Conservation (phyloP, 495 filamentous ascomycete species). For the Aspergillus kassunensis region DNA sequence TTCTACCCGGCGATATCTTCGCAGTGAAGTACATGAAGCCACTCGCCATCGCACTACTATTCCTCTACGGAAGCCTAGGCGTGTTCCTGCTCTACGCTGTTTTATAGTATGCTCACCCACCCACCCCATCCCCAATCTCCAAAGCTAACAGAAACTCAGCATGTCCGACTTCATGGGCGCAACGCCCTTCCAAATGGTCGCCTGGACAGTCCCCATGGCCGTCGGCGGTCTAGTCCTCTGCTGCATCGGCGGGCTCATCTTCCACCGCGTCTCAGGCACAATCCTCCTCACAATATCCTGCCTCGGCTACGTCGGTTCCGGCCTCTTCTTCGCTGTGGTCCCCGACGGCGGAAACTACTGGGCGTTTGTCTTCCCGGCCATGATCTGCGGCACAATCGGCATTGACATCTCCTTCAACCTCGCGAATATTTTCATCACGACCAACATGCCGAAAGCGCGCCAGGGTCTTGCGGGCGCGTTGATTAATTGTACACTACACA, state of each 20-base stretch:
- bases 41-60: slow-evolving; percentile 39
- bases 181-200: slow-evolving; percentile 65
- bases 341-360: slow-evolving; percentile 60
- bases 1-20: slow-evolving; percentile 75
- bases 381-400: slow-evolving; percentile 76
- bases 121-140: not conserved
- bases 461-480: slow-evolving; percentile 77
- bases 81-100: slow-evolving; percentile 76
- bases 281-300: slow-evolving; percentile 66
- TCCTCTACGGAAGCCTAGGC: slow-evolving; percentile 70
- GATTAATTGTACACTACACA: slow-evolving; percentile 61
- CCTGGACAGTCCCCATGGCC: slow-evolving; percentile 76
- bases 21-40: slow-evolving; percentile 67
- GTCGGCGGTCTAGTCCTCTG: slow-evolving; percentile 70
- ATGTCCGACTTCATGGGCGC: slow-evolving; percentile 63
- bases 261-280: slow-evolving; percentile 72
- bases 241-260: slow-evolving; percentile 65
- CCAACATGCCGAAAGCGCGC: slow-evolving; percentile 59
- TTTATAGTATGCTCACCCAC: slow-evolving; percentile 58
- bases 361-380: slow-evolving; percentile 76
- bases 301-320: slow-evolving; percentile 58
- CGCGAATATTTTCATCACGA: slow-evolving; percentile 81
- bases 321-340: slow-evolving; percentile 68
- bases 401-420: slow-evolving; percentile 84
- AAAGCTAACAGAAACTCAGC: slow-evolving; percentile 35